Conservation (phyloP, 2,329 filamentous ascomycete species). For the Monascus ruber region DNA sequence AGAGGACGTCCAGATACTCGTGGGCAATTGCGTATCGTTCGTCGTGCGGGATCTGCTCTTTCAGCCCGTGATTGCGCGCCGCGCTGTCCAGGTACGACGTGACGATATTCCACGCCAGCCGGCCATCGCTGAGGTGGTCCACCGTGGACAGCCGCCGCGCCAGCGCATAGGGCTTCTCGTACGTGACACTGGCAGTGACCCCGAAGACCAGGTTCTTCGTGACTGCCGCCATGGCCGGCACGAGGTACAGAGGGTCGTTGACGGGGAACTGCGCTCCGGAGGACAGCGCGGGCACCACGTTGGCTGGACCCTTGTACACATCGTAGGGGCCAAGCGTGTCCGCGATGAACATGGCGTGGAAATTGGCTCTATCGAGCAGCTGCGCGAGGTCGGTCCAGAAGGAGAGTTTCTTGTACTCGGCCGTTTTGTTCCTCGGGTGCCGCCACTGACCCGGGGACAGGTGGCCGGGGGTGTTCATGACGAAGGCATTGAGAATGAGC, state of each 20-base stretch:
- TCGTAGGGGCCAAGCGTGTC: constrained; percentile 39
- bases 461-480: constrained; percentile 37
- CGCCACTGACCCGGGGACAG: constrained; percentile 33
- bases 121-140: constrained; percentile 41
- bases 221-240: constrained; percentile 37
- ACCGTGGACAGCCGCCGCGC: constrained; percentile 44
- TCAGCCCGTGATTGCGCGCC: constrained; percentile 36
- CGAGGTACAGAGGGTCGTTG: constrained; percentile 30
- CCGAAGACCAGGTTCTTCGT: constrained; percentile 40
- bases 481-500: constrained; percentile 38
- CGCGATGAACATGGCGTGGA: constrained; percentile 42
- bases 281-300: constrained; percentile 27
- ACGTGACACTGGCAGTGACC: constrained; percentile 44
- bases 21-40: constrained; percentile 39
- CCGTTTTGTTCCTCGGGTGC: constrained; percentile 23
- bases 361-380: constrained; percentile 37
- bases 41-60: constrained; percentile 38
- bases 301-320: constrained; percentile 33
- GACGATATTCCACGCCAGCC: constrained; percentile 44
- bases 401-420: constrained; percentile 31
- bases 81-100: constrained; percentile 39
- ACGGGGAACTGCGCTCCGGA: constrained; percentile 34
- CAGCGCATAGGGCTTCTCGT: constrained; percentile 44
- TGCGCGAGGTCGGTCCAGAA: constrained; percentile 40
- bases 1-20: constrained; percentile 36